Evolutionary conservation across 352 stramenopile genomes (phyloP), one percentile per base, ranked within the genome.

Genomic region (Phytopythium montanum): DNA sequence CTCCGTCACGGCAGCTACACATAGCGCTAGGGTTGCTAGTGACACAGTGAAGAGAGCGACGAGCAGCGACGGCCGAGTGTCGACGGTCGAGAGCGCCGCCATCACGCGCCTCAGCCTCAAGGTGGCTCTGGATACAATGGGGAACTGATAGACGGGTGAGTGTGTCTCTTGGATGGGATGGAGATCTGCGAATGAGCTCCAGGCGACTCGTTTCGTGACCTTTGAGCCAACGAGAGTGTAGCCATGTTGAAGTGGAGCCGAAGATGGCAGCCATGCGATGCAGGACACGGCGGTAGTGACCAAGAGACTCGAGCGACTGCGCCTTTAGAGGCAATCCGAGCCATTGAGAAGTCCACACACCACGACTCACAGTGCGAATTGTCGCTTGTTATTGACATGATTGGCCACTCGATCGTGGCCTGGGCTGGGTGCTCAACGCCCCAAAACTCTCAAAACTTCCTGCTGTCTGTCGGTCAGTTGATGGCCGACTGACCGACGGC

Each of bases 401-500:
- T 19, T 1, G 19, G 34, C 13, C 13, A 18, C n/a, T 45, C 39
- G 39, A 23, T 45, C n/a, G n/a, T n/a, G n/a, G 39, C 18, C 5
- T 10, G 18, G 5, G 16, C 19, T 34, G 31, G 31, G 31, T 34
- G 9, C 31, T 5, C 31, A 45, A 45, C 39, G 2, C n/a, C 16
- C 34, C 45, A 52, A 33, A 52, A 52, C 45, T 34, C 25, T 14
- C 23, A 52, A 52, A 50, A 50, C 13, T 45, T 25, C 16, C n/a
- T 41, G 5, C 34, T 10, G 9, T 34, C 31, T n/a, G n/a, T n/a
- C n/a, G n/a, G 31, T 34, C 31, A 9, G 9, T 34, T 9, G 9
- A 34, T 10, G 31, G 31, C 5, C 5, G 31, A 34, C 9, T 34
- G 31, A 9, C 31, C 5, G 31, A 34, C 31, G 9, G 5, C 31